Evolutionary conservation across 371 early-diverging fungal genomes (phyloP), one percentile per base, ranked within the genome.

Genomic region (Mucor circinelloides): DNA sequence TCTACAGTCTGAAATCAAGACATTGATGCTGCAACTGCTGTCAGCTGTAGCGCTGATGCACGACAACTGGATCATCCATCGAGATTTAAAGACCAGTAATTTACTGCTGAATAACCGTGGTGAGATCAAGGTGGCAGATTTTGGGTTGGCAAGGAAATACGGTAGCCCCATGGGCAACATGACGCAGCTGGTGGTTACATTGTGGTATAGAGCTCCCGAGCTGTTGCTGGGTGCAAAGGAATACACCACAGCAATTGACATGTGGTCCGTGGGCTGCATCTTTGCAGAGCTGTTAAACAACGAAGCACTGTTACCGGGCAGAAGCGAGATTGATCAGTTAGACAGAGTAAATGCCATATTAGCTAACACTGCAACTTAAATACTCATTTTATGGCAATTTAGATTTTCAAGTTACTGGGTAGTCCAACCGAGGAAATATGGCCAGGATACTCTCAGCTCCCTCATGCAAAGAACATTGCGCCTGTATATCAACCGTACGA

Each of bases 61-160:
- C 73, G 88, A 87, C 23, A 93, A 95, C 70, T 98, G 97, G 96
- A 92, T 97, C 36, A 87, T 99, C 25, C 99, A 99, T 74, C 89
- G 97, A 42, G 99, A 99, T 83, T 79, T 99, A 56, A 99, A 99
- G 77, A 97, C 99, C 13, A 93, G 95, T 64, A 99, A 98, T 71
- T 64, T 99, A 57, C 78, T 99, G 30, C 78, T 99, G 78, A 95
- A 91, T 70, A 94, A 94, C 68, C 74, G 87, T 23, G 96, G 97
- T 6, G 86, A 83, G 42, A 83, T 95, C 71, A 92, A 94, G 59
- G 91, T 96, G 1, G 95, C 93, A 1, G 95, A 95, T 77, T 96
- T 95, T 77, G 94, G 63, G 27, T 66, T 95, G 46, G 94, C 94
- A 2, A 82, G 94, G 44, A 83, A 87, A 65, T 94, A 88, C 71